Conservation (phyloP, 768 basidiomycete genomes). For the Trichaptum fuscoviolaceum region DNA sequence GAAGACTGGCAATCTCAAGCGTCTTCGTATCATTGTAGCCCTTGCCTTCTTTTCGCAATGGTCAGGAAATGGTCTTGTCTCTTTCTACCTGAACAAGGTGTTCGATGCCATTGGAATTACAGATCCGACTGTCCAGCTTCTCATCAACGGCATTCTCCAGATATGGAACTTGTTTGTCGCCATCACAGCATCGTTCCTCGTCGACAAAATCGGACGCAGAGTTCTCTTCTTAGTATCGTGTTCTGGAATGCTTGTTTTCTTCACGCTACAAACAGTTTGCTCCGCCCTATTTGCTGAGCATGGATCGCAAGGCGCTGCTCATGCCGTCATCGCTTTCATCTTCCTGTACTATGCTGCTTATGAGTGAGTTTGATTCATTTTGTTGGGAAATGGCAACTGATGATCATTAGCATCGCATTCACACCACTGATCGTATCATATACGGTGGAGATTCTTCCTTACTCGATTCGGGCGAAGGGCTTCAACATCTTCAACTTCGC, state of each 20-base stretch:
- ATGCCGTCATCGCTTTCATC: constrained; percentile 77
- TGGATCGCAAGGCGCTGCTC: constrained; percentile 32
- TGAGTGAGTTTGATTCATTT: constrained; percentile 43
- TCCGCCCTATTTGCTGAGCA: constrained; percentile 50
- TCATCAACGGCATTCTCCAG: constrained; percentile 83
- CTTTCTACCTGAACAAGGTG: constrained; percentile 75
- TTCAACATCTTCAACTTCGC: constrained; percentile 77
- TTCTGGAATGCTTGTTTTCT: constrained; percentile 59
- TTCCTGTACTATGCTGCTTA: constrained; percentile 79
- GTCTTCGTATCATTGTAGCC: constrained; percentile 71
- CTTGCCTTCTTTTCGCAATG: constrained; percentile 83
- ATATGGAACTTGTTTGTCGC: constrained; percentile 76
- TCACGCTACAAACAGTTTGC: constrained; percentile 62
- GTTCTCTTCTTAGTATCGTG: constrained; percentile 60
- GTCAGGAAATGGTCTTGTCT: constrained; percentile 82
- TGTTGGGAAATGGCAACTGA: neutral
- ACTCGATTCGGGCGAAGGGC: constrained; percentile 78
- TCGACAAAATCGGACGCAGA: constrained; percentile 68
- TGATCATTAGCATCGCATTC: constrained; percentile 55
- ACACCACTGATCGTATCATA: constrained; percentile 84
- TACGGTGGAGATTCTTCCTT: constrained; percentile 86
- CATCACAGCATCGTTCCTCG: constrained; percentile 48
- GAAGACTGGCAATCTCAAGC: constrained; percentile 67
- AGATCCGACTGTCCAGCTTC: constrained; percentile 55
- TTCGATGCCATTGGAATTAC: constrained; percentile 66